Evolutionary conservation across 306 rosid species (phyloP), one percentile per base, ranked within the genome.

Genomic region (Spatholobus suberectus): DNA sequence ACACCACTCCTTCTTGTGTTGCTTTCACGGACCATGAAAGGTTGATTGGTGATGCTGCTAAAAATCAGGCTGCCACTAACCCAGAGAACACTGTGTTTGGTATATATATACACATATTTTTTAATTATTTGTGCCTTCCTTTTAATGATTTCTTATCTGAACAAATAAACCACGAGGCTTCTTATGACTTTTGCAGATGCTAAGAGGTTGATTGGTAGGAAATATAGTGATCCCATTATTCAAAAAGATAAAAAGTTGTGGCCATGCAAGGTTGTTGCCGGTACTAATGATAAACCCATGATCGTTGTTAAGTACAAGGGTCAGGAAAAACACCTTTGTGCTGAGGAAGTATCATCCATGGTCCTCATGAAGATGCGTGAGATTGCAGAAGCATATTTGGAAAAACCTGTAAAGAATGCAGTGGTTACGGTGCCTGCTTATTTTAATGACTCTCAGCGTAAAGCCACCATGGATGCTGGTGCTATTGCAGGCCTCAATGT

Each of bases 301-400:
- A 88, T 91, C 54, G 75, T 37, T 10, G 83, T 91, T 1, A 75
- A 29, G 26, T 82, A 86, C 77, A 91, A 80, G 70, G 89, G 72
- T 1, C 76, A 82, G 29, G 91, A 89, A 14, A 89, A 80, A 37
- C 82, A 69, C 0, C 59, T 91, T 9, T 5, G 78, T 3, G 86
- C 89, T 0, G 89, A 89, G 40, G 94, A 91, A 71, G 77, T 91
- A 52, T 91, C 94, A 27, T 91, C 94, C 8, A 91, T 91, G 89
- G 51, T 91, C 5, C 83, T 91, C 1, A 71, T 51, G 0, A 87
- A 91, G 79, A 89, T 91, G 92, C 84, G 85, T 0, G 91, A 91
- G 80, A 84, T 86, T 49, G 92, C 91, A 0, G 91, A 91, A 82
- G 63, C 40, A 0, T 43, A 41, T 11, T 13, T 82, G 75, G 82